Percentiles rank a stretch among this genome's conserved stretches.
Conservation (phyloP, 805 yeast species). For the Kuraishia floccosa region DNA sequence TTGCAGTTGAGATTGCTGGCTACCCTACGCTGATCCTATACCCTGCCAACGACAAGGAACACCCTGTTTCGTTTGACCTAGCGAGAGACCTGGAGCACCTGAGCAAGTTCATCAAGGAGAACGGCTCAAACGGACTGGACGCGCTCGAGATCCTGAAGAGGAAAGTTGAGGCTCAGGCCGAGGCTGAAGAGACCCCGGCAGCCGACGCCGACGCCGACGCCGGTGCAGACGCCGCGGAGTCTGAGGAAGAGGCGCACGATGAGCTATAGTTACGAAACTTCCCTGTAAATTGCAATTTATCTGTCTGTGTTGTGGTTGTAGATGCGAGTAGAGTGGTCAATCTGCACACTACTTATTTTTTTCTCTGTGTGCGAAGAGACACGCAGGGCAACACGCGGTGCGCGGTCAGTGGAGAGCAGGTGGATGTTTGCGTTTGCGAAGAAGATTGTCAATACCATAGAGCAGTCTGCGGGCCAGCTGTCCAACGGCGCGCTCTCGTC, state of each 20-base stretch:
- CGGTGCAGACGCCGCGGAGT: constrained; percentile 17
- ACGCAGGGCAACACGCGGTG: no score
- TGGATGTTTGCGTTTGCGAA: constrained; percentile 44
- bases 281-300: no score
- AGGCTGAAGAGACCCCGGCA: not conserved
- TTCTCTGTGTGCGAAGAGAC: no score
- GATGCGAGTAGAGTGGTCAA: no score
- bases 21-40: constrained; percentile 88
- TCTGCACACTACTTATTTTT: no score
- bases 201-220: constrained; percentile 8
- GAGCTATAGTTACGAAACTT: constrained; percentile 4
- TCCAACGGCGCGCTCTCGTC: constrained; percentile 19
- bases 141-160: constrained; percentile 17
- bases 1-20: constrained; percentile 64
- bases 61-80: constrained; percentile 57
- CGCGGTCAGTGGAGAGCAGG: no score
- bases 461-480: constrained; percentile 18
- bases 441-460: constrained; percentile 36
- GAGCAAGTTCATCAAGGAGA: constrained; percentile 57
- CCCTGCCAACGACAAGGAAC: constrained; percentile 73
- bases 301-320: no score
- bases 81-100: constrained; percentile 66
- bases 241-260: constrained; percentile 13
- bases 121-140: constrained; percentile 55
- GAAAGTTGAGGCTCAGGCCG: constrained; percentile 3